Evolutionary conservation across 169 alveolate species (phyloP).

Genomic region (Plasmodium fragile): DNA sequence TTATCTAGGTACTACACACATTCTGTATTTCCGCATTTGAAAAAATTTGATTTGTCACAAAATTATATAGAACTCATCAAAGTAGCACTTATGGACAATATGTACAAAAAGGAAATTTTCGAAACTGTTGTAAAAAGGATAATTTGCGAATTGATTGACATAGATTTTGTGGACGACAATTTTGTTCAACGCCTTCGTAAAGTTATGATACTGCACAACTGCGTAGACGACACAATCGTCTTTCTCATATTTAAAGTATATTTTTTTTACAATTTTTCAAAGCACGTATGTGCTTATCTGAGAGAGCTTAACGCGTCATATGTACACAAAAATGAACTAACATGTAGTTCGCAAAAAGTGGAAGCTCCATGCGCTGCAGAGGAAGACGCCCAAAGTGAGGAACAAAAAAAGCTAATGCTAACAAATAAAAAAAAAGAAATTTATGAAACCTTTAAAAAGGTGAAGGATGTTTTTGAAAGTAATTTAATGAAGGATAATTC

Average conservation of each 20-base stretch:
- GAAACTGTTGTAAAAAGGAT: constrained; percentile 36
- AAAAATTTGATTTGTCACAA: constrained; percentile 15
- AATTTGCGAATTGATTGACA: constrained; percentile 19
- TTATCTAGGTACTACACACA: constrained; percentile 25
- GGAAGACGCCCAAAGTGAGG: constrained; percentile 6
- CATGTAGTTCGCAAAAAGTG: neutral
- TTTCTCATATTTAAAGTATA: constrained; percentile 43
- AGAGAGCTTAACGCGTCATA: constrained; percentile 26
- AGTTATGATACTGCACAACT: constrained; percentile 22
- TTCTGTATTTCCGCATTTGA: constrained; percentile 13
- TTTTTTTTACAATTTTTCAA: constrained; percentile 47
- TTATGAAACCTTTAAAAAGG: constrained; percentile 71
- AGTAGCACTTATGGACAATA: constrained; percentile 33
- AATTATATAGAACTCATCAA: constrained; percentile 44
- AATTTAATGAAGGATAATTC: constrained; percentile 53
- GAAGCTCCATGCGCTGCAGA: neutral
- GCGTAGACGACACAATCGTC: constrained; percentile 36
- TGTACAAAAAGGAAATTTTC: constrained; percentile 64
- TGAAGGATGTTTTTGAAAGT: constrained; percentile 52
- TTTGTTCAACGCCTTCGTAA: constrained; percentile 20
- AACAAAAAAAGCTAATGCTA: constrained; percentile 23
- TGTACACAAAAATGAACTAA: constrained; percentile 2
- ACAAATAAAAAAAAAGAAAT: constrained; percentile 62
- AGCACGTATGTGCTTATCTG: constrained; percentile 47
- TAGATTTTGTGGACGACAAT: constrained; percentile 11